Evolutionary conservation across 129 eudicot species (phyloP).

Genomic region (Arctium minus): DNA sequence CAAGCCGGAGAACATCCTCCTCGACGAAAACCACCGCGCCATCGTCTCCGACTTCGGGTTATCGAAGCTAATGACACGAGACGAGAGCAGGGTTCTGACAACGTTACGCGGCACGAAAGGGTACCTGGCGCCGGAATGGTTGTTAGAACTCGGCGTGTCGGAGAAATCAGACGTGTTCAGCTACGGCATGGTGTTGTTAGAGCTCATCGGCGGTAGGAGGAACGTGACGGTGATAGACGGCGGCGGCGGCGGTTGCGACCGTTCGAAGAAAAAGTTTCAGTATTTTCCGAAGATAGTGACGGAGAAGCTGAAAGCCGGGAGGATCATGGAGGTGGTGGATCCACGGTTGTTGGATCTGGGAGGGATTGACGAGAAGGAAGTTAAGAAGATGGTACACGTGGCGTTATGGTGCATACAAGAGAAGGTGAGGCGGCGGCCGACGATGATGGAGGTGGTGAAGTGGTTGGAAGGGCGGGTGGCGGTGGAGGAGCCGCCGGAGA

Average conservation of each 20-base stretch:
- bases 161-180: slow-evolving; percentile 82
- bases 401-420: slow-evolving; percentile 94
- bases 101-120: slow-evolving; percentile 80
- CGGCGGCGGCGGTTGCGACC: neutral
- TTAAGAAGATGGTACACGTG: slow-evolving; percentile 51
- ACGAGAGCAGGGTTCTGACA: slow-evolving; percentile 62
- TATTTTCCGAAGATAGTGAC: slow-evolving; percentile 69
- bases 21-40: slow-evolving; percentile 60
- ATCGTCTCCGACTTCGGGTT: slow-evolving; percentile 78
- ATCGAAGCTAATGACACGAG: slow-evolving; percentile 64
- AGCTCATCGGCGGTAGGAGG: slow-evolving; percentile 75
- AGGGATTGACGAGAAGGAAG: slow-evolving; percentile 47
- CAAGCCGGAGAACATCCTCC: slow-evolving; percentile 82
- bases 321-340: slow-evolving; percentile 72
- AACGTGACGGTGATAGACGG: slow-evolving; percentile 47
- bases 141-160: slow-evolving; percentile 67
- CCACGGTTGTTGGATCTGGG: slow-evolving; percentile 48
- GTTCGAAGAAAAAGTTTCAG: slow-evolving; percentile 41
- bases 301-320: slow-evolving; percentile 59
- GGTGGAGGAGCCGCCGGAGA: slow-evolving; percentile 77
- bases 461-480: slow-evolving; percentile 68
- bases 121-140: slow-evolving; percentile 90
- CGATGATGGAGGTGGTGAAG: slow-evolving; percentile 69
- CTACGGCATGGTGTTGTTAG: slow-evolving; percentile 84
- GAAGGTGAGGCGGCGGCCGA: slow-evolving; percentile 69